Evolutionary conservation across 1,139 yeast genomes (phyloP), one percentile per base, ranked within the genome.

Genomic region (Suhomyces choctaworum): DNA sequence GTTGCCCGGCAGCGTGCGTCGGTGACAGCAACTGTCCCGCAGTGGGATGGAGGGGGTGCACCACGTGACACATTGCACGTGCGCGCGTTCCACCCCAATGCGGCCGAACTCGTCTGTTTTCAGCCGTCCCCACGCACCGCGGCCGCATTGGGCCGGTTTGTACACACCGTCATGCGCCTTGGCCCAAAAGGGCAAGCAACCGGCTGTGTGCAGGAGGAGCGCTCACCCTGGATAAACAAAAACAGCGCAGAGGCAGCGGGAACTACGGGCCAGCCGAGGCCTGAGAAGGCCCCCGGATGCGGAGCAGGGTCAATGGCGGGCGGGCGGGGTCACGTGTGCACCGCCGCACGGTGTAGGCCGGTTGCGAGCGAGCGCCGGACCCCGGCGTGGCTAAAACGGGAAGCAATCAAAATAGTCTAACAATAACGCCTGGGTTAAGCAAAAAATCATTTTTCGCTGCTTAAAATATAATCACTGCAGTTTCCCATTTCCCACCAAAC

Each of bases 351-450:
- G 20, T 7, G 8, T 8, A 17, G 20, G 20, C 20, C 20, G 20
- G 20, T 17, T 6, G 6, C 20, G 7, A 6, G 8, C 20, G 7
- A 17, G 6, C 8, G 20, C 7, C 20, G 20, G 8, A 17, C 7
- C 20, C 20, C 20, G 20, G 8, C 20, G 20, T 6, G 20, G 21
- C 40, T 29, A 32, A 27, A 36, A 16, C 7, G 13, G 36, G 40
- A 36, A 36, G 40, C 40, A 36, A 36, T 32, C 40, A 36, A 32
- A 36, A 36, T 36, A 36, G n/a, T 23, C 19, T 22, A 22, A 30
- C 39, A 36, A 32, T 36, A 28, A 26, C 32, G 32, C 24, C n/a
- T n/a, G n/a, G n/a, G n/a, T n/a, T n/a, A n/a, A n/a, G n/a, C n/a
- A n/a, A n/a, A n/a, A n/a, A n/a, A n/a, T 29, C 33, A 28, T 27